Evolutionary conservation across 192 early-diverging fungal genomes (phyloP).

Genomic region (Umbelopsis isabellina): DNA sequence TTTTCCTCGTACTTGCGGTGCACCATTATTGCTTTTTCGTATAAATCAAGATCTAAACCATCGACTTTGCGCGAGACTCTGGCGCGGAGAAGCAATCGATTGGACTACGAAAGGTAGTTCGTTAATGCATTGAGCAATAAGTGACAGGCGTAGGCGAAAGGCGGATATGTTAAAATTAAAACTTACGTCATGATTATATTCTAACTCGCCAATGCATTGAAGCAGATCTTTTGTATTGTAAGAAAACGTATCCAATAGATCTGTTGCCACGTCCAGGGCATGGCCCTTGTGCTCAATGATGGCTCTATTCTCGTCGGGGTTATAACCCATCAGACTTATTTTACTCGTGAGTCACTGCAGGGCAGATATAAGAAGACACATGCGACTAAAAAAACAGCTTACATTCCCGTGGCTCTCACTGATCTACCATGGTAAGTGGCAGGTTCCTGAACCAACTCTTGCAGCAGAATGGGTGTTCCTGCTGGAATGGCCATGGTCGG

Average conservation of each 20-base stretch:
- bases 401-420: slow-evolving; percentile 26
- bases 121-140: not conserved
- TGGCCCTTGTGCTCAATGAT: slow-evolving; percentile 1
- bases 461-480: slow-evolving; percentile 14
- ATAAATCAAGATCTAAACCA: slow-evolving; percentile 22
- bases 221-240: slow-evolving; percentile 3
- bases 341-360: not conserved
- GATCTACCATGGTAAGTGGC: not conserved
- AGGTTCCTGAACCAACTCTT: slow-evolving; percentile 8
- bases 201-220: slow-evolving; percentile 28
- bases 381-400: not conserved
- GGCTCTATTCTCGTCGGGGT: slow-evolving; percentile 16
- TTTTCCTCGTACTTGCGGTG: not conserved
- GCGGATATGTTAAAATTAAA: not conserved
- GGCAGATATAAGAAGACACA: not conserved
- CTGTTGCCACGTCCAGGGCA: not conserved
- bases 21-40: slow-evolving; percentile 10
- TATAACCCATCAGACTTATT: slow-evolving; percentile 7
- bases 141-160: not conserved
- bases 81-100: not conserved
- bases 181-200: not conserved
- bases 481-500: not conserved
- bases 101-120: not conserved
- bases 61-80: not conserved
- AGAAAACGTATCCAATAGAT: slow-evolving; percentile 16